phyloP scores from a whole-genome alignment of 331 rosid species.

The Arachis monticola region DNA sequence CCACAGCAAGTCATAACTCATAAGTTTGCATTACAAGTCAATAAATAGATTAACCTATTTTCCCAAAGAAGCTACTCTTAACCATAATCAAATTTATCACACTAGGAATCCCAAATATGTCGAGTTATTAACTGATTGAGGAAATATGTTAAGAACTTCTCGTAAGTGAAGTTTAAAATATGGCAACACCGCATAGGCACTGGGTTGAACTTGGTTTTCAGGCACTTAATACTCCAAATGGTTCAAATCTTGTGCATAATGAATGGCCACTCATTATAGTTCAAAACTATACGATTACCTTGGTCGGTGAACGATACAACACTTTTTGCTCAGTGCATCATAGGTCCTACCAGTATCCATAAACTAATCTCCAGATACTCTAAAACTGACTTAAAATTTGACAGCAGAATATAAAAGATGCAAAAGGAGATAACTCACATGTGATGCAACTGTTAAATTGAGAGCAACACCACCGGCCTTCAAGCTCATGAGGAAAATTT shows the following conservation, averaged over 20 bases:
- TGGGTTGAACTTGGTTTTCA: no score
- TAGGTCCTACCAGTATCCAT: no score
- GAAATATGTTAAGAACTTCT: neutral
- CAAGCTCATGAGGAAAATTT: constrained; percentile 95
- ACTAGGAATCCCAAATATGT: neutral
- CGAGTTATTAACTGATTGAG: neutral
- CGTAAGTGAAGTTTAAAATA: neutral
- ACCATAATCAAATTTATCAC: constrained; percentile 5
- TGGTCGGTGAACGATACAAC: no score
- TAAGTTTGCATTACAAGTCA: neutral
- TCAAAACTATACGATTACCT: no score
- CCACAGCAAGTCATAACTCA: neutral
- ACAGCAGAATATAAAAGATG: constrained; percentile 9
- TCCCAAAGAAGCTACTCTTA: neutral
- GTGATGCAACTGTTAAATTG: constrained; percentile 92
- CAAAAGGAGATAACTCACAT: constrained; percentile 56
- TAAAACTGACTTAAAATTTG: constrained; percentile 16
- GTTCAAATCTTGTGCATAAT: no score
- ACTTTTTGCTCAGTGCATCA: no score
- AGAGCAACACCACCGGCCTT: constrained; percentile 98
- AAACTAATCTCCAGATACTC: neutral
- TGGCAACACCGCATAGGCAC: neutral
- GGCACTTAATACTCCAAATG: no score
- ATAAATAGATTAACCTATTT: constrained; percentile 1
- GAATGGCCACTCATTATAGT: no score